These are phyloP conservation scores for Cercophora samala DNA, from an alignment of 495 filamentous ascomycete genomes.

Conservation along the genomic window DNA sequence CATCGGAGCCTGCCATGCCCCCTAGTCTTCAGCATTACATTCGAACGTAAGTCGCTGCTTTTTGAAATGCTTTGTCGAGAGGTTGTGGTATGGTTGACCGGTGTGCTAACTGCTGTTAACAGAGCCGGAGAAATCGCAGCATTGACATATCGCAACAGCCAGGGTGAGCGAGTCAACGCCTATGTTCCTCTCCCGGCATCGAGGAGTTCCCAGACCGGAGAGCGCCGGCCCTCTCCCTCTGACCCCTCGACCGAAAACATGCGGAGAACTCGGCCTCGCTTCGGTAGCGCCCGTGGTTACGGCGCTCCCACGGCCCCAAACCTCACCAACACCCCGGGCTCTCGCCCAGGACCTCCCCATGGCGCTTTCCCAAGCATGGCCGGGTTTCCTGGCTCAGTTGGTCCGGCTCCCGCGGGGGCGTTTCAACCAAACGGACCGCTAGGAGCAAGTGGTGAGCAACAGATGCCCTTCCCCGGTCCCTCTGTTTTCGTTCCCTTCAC, in stretches of 20 bases:
- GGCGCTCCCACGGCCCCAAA: background rate
- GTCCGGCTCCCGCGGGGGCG: no score
- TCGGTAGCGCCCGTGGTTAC: slow-evolving; percentile 28
- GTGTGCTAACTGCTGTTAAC: background rate
- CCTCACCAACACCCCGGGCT: background rate
- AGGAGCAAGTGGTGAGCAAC: background rate
- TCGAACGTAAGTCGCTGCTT: slow-evolving; percentile 18
- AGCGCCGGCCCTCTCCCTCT: slow-evolving; percentile 39
- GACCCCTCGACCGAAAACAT: slow-evolving; percentile 34
- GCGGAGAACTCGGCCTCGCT: slow-evolving; percentile 40
- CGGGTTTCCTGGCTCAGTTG: background rate
- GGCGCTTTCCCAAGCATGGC: background rate
- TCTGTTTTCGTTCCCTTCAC: background rate
- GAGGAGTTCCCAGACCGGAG: slow-evolving; percentile 25
- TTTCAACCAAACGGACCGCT: background rate
- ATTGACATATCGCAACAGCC: background rate
- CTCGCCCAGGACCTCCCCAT: background rate
- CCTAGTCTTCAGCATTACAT: slow-evolving; percentile 12
- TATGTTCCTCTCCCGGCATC: background rate
- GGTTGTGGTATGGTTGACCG: no score
- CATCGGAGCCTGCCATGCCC: slow-evolving; percentile 39
- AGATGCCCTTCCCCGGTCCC: background rate
- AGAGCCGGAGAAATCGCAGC: background rate
- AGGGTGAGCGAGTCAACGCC: background rate
- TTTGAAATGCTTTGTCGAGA: background rate